phyloP scores from a whole-genome alignment of 2,329 filamentous ascomycete genomes.

The Geosmithia morbida region DNA sequence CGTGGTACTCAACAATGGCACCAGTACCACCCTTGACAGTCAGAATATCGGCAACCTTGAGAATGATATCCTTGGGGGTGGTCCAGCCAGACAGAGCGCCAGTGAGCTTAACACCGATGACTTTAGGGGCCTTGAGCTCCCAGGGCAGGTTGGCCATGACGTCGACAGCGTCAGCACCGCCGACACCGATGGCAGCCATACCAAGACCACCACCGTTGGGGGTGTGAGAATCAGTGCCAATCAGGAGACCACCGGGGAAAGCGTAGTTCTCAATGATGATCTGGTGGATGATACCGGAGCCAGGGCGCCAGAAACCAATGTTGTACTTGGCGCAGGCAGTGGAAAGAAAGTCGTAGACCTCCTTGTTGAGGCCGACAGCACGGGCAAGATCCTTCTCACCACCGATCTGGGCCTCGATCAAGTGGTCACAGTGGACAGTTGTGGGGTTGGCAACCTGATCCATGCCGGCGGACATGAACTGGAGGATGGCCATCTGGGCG shows the following conservation, averaged over 20 bases:
- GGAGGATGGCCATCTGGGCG: constrained; percentile 97
- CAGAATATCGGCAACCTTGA: constrained; percentile 91
- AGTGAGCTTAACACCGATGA: constrained; percentile 92
- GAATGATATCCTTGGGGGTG: constrained; percentile 88
- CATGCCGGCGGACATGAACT: constrained; percentile 99
- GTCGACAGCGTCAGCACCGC: constrained; percentile 96
- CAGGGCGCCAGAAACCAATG: constrained; percentile 98
- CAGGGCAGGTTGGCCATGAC: constrained; percentile 95
- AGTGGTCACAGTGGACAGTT: constrained; percentile 96
- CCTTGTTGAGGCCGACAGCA: constrained; percentile 91
- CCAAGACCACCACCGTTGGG: constrained; percentile 66
- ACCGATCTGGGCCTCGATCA: constrained; percentile 95
- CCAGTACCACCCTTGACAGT: constrained; percentile 98
- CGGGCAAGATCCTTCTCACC: constrained; percentile 86
- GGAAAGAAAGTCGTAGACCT: constrained; percentile 96
- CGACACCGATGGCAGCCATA: constrained; percentile 90
- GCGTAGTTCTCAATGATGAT: constrained; percentile 98
- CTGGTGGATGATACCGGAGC: constrained; percentile 98
- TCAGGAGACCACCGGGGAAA: constrained; percentile 95
- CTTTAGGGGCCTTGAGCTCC: constrained; percentile 96
- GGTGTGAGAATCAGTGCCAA: constrained; percentile 96
- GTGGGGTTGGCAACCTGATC: constrained; percentile 84
- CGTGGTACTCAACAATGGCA: constrained; percentile 67
- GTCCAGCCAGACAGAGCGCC: constrained; percentile 85
- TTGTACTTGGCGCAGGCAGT: constrained; percentile 97